Conservation (phyloP, 306 rosid species). For the Pterocarpus santalinus region DNA sequence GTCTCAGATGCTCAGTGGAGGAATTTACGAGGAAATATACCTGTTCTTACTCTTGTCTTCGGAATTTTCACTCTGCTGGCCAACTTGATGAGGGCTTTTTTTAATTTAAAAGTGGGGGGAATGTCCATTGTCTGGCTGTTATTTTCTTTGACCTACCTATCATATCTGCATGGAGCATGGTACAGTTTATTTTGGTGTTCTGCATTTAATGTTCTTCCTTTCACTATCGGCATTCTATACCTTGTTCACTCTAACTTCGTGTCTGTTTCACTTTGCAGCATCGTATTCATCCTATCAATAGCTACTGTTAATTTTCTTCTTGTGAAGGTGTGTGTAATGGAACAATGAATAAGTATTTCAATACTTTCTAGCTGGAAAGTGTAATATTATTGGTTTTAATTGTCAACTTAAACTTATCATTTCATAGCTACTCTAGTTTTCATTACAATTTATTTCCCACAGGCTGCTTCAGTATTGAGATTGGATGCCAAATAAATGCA, state of each 20-base stretch:
- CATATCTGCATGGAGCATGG: slow-evolving; percentile 96
- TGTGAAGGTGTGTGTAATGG: slow-evolving; percentile 75
- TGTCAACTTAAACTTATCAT: slow-evolving; percentile 9
- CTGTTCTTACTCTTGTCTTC: slow-evolving; percentile 77
- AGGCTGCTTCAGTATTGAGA: background rate
- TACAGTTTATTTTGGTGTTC: slow-evolving; percentile 45
- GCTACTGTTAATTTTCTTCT: slow-evolving; percentile 79
- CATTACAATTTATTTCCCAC: background rate
- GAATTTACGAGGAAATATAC: slow-evolving; percentile 85
- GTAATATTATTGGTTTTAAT: slow-evolving; percentile 14
- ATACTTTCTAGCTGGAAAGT: slow-evolving; percentile 17
- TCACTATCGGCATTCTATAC: slow-evolving; percentile 35
- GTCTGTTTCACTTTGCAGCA: slow-evolving; percentile 59
- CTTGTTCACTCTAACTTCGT: slow-evolving; percentile 27
- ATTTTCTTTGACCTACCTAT: slow-evolving; percentile 75
- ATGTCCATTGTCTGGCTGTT: slow-evolving; percentile 87
- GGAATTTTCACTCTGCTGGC: slow-evolving; percentile 67
- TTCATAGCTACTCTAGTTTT: background rate
- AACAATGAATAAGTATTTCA: slow-evolving; percentile 27
- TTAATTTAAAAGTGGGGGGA: slow-evolving; percentile 70
- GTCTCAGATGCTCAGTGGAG: slow-evolving; percentile 97
- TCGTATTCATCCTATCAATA: slow-evolving; percentile 72
- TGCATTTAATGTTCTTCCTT: slow-evolving; percentile 15
- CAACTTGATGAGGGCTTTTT: slow-evolving; percentile 55
- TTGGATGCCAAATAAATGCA: no score